phyloP scores from a whole-genome alignment of 768 basidiomycete genomes.

The Boletus barrowsii region DNA sequence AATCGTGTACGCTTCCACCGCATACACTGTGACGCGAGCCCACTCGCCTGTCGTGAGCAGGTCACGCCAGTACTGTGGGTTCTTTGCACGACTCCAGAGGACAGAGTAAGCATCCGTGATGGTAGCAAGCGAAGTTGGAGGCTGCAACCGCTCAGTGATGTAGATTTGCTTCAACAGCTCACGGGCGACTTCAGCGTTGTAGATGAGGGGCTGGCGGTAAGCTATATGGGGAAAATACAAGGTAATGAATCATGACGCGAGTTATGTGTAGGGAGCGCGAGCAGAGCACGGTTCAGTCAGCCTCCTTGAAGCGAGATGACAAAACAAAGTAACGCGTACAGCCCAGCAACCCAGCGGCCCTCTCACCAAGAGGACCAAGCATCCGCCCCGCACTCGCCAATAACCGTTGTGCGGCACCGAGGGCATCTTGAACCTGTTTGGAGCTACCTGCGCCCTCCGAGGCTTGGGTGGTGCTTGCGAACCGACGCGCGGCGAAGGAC shows the following conservation, averaged over 20 bases:
- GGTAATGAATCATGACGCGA: background rate
- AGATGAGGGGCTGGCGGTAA: constrained; percentile 72
- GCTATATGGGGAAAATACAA: constrained; percentile 35
- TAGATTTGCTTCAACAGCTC: constrained; percentile 78
- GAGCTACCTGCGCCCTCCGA: constrained; percentile 44
- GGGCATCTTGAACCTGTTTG: constrained; percentile 70
- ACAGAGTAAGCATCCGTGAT: constrained; percentile 59
- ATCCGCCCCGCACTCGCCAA: constrained; percentile 49
- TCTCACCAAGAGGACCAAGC: constrained; percentile 50
- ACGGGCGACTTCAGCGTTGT: constrained; percentile 74
- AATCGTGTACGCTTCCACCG: constrained; percentile 83
- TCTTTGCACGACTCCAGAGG: constrained; percentile 60
- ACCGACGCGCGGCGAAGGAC: constrained; percentile 31
- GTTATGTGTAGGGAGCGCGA: background rate
- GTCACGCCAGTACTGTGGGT: constrained; percentile 59
- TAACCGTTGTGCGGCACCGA: constrained; percentile 56
- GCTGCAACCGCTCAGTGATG: constrained; percentile 55
- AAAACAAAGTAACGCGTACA: constrained; percentile 33
- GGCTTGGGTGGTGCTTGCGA: constrained; percentile 34
- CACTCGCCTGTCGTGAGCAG: constrained; percentile 62
- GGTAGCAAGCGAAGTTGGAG: constrained; percentile 56
- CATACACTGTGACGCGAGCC: constrained; percentile 68
- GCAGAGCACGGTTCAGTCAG: constrained; percentile 2
- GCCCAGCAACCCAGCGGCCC: constrained; percentile 55
- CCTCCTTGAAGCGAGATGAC: background rate